Evolutionary conservation across 169 alveolate genomes (phyloP), one percentile per base, ranked within the genome.

Genomic region (Eimeria zaria): DNA sequence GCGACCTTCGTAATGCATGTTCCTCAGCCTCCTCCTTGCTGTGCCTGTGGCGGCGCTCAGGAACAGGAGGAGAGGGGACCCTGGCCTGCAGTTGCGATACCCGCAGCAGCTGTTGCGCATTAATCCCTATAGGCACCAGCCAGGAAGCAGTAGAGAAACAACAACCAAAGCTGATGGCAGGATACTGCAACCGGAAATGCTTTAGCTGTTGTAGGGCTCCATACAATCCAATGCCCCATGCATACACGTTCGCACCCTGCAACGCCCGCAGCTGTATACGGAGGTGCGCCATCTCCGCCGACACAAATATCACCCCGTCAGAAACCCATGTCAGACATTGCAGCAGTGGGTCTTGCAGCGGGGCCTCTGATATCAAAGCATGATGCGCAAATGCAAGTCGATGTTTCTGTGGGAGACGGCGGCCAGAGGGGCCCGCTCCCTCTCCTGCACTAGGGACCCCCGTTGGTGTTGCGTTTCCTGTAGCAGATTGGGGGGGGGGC

Each of bases 101-200:
- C 58, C 91, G 41, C 74, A n/a, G 64, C 22, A 83, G 91, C 55
- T 83, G 91, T n/a, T 83, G 91, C 69, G 91, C 74, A 30, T 80
- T 60, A 64, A 92, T 74, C 8, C 96, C 96, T 3, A 36, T 81
- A 24, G 85, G 91, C 30, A 58, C 36, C 53, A 60, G 55, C 73
- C 78, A 80, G 30, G 88, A 55, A n/a, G 96, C 96, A 36, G 96
- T 92, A 6, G 92, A 78, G 92, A 78, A 92, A 24, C 96, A 92
- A 53, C 96, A 92, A 41, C 96, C 85, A 48, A 92, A 92, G 55
- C 88, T 67, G 11, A 92, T 60, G 9, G 92, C 96, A 30, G 96
- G 96, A 39, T 46, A 80, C 87, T 76, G 88, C 87, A 83, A 24
- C 48, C 91, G 48, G 91, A 83, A 83, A 24, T 83, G 91, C 55